Conservation (phyloP, 768 basidiomycete species). For the Suillus brevipes region DNA sequence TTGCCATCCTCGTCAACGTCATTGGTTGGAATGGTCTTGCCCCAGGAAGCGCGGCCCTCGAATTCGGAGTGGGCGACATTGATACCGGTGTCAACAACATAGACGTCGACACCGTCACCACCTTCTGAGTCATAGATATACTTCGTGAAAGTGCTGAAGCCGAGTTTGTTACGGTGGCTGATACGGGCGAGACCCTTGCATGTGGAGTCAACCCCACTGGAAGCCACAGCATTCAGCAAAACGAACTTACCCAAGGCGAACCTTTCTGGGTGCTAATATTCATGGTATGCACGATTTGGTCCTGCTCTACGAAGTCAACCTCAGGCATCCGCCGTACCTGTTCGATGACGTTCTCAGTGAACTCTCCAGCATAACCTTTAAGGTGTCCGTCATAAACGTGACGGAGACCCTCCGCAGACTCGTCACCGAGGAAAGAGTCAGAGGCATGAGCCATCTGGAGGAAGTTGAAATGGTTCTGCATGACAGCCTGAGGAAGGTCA, state of each 20-base stretch:
- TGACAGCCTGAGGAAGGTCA: constrained; percentile 52
- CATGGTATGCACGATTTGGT: constrained; percentile 86
- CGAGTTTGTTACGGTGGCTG: constrained; percentile 78
- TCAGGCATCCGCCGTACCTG: constrained; percentile 82
- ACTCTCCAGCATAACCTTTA: constrained; percentile 80
- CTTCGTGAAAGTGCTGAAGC: constrained; percentile 78
- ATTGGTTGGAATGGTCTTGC: constrained; percentile 83
- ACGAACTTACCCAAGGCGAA: constrained; percentile 81
- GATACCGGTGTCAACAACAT: constrained; percentile 88
- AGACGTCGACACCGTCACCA: constrained; percentile 95
- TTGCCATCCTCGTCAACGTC: constrained; percentile 91
- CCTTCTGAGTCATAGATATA: constrained; percentile 72
- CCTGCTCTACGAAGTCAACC: constrained; percentile 89
- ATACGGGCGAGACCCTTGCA: constrained; percentile 90
- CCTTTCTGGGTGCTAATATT: constrained; percentile 47
- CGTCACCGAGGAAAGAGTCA: constrained; percentile 50
- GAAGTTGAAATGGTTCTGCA: constrained; percentile 80
- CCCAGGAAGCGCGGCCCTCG: constrained; percentile 89
- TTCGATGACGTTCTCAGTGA: constrained; percentile 68
- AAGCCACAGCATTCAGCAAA: neutral
- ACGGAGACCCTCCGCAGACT: constrained; percentile 50
- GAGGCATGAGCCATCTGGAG: constrained; percentile 61
- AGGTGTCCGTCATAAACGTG: constrained; percentile 79
- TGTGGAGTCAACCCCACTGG: constrained; percentile 15
- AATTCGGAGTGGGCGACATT: constrained; percentile 84